These are phyloP conservation scores for Cercospora zeae-maydis DNA, from an alignment of 2,329 filamentous ascomycete species.

Conservation along the genomic window DNA sequence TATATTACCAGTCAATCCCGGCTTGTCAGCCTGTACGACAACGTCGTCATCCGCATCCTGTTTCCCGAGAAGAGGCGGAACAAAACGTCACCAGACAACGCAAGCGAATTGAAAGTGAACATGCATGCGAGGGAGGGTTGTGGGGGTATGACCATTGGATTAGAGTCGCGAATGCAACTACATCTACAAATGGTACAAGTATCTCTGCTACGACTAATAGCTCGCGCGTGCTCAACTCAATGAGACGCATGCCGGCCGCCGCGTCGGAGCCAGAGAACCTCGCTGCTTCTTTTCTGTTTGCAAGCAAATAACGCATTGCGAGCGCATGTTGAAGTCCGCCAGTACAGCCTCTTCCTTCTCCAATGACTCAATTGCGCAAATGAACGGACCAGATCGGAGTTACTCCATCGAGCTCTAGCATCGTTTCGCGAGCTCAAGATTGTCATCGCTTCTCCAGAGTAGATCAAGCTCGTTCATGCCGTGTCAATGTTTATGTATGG, in stretches of 20 bases:
- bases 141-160: slow-evolving; percentile 8
- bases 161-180: slow-evolving; percentile 4
- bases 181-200: slow-evolving; percentile 4
- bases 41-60: background rate
- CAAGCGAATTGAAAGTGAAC: background rate
- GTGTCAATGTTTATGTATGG: slow-evolving; percentile 5
- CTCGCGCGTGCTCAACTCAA: slow-evolving; percentile 17
- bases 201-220: slow-evolving; percentile 16
- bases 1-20: background rate
- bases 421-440: slow-evolving; percentile 33
- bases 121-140: background rate
- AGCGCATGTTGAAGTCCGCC: slow-evolving; percentile 24
- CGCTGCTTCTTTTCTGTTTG: background rate
- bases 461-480: slow-evolving; percentile 19
- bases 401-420: slow-evolving; percentile 33
- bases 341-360: slow-evolving; percentile 15
- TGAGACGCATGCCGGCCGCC: slow-evolving; percentile 20
- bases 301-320: background rate
- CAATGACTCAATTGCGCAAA: slow-evolving; percentile 6
- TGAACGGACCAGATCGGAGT: slow-evolving; percentile 16
- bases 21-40: background rate
- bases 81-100: background rate
- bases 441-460: slow-evolving; percentile 30
- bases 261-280: slow-evolving; percentile 10
- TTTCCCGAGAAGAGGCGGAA: background rate